These are phyloP conservation scores for Exophiala phaeomuriformis DNA, from an alignment of 2,329 filamentous ascomycete genomes.

Conservation along the genomic window DNA sequence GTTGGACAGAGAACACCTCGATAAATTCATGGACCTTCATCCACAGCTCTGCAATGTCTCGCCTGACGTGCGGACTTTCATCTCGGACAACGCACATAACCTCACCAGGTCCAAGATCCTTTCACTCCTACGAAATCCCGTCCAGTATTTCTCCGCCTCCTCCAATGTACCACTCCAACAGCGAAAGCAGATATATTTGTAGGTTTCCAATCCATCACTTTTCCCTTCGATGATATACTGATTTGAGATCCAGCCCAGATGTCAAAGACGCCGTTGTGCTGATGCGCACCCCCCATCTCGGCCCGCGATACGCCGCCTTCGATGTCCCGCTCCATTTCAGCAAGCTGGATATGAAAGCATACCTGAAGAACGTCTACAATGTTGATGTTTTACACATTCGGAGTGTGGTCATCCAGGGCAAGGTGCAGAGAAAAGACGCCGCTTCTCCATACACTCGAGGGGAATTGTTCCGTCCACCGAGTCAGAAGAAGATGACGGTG, in stretches of 20 bases:
- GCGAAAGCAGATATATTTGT: slow-evolving; percentile 44
- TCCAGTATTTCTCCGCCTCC: slow-evolving; percentile 20
- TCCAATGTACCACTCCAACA: slow-evolving; percentile 28
- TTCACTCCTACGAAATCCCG: slow-evolving; percentile 17
- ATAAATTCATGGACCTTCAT: slow-evolving; percentile 23
- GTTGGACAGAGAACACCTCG: slow-evolving; percentile 19
- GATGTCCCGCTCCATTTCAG: slow-evolving; percentile 84
- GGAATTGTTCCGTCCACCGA: slow-evolving; percentile 61
- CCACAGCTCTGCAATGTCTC: slow-evolving; percentile 11
- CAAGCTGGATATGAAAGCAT: slow-evolving; percentile 94
- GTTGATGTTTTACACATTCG: slow-evolving; percentile 67
- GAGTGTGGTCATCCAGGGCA: slow-evolving; percentile 68
- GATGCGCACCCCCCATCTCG: slow-evolving; percentile 62
- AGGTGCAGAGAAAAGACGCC: slow-evolving; percentile 43
- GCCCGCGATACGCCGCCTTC: slow-evolving; percentile 80
- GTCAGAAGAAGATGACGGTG: slow-evolving; percentile 88
- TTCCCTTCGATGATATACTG: background rate
- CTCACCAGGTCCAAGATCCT: slow-evolving; percentile 6
- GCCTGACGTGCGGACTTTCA: slow-evolving; percentile 17
- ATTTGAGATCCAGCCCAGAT: slow-evolving; percentile 14
- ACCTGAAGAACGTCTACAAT: slow-evolving; percentile 78
- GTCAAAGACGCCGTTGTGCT: slow-evolving; percentile 76
- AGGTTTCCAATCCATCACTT: slow-evolving; percentile 19
- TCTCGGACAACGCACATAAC: slow-evolving; percentile 5
- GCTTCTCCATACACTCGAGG: slow-evolving; percentile 38